A percentile compares a stretch with the other conserved stretches of the same genome.
These are phyloP conservation scores for Daedaleopsis sinensis DNA, from an alignment of 768 basidiomycete species.

Conservation along the genomic window DNA sequence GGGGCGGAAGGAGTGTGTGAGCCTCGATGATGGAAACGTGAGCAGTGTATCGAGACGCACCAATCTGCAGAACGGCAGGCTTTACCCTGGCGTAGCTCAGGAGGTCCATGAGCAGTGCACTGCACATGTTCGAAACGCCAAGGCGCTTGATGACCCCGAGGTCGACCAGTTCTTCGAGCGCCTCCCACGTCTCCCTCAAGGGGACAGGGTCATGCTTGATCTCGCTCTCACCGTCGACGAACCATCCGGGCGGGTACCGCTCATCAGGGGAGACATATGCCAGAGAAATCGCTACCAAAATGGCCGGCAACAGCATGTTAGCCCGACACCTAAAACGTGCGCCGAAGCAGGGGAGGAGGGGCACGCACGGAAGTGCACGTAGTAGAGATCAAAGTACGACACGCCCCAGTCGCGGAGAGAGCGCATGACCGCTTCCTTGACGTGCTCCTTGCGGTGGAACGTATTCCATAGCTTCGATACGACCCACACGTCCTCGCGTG, in stretches of 20 bases:
- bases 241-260: conserved; percentile 47
- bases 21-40: background rate
- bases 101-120: conserved; percentile 38
- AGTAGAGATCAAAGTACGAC: conserved; percentile 36
- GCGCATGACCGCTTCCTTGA: conserved; percentile 33
- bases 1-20: background rate
- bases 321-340: background rate
- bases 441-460: conserved; percentile 41
- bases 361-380: conserved; percentile 30
- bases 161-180: conserved; percentile 43
- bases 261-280: conserved; percentile 39
- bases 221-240: conserved; percentile 36
- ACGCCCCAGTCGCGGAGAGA: conserved; percentile 43
- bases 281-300: conserved; percentile 39
- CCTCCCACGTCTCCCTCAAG: conserved; percentile 43
- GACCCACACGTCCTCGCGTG: conserved; percentile 44
- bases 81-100: conserved; percentile 40
- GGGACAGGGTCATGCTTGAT: conserved; percentile 35
- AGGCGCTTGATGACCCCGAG: conserved; percentile 42
- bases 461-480: conserved; percentile 42
- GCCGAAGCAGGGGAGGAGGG: background rate
- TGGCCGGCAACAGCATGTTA: conserved; percentile 29
- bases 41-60: conserved; percentile 9
- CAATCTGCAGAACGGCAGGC: conserved; percentile 43
- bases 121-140: conserved; percentile 42